Base-by-base conservation (phyloP, 192 early-diverging fungal genomes). In the Coemansia sp. region DNA sequence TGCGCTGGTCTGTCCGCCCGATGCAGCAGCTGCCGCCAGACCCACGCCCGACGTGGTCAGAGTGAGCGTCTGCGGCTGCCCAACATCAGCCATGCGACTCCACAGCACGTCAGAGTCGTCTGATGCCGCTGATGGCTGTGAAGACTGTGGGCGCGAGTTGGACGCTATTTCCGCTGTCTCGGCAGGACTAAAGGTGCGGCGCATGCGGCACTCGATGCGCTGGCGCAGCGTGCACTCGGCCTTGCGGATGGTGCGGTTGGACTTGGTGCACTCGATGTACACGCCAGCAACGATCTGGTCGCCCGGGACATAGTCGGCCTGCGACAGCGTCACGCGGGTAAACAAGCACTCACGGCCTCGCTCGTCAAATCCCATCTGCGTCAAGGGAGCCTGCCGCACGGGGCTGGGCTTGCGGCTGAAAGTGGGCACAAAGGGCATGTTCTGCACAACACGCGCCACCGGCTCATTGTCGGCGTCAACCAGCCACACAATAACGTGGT, bases 211-310 rank as follows among this genome's bases (percentile, higher is more conserved):
- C 52, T 77, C 73, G 15, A 77, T 55, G 20, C 68, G 63, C 60
- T 67, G 73, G 12, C 68, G 58, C 55, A 77, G 63, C 63, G 69
- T 68, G 43, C 67, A 61, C 36, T 77, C 73, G 20, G 60, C 73
- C 55, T 58, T 62, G 60, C 67, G 66, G 9, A 77, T 54, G 2
- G 66, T 62, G 59, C 73, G 73, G 50, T 59, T 70, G 26, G 50
- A 39, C 41, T 53, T 53, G 15, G 43, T 50, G 59, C 58, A 50
- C 60, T 77, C 73, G 26, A 77, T 66, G 39, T 66, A 65, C n/a
- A 77, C 58, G 57, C 68, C 73, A 13, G 59, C 73, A n/a, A 70
- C 63, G 3, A 77, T 63, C 63, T 77, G 66, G 53, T 77, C 73
- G 52, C 68, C 68, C 2, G 67, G 63, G 40, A 66, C 38, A 42